phyloP scores from a whole-genome alignment of 352 stramenopile species.

The Globisporangium irregulare region DNA sequence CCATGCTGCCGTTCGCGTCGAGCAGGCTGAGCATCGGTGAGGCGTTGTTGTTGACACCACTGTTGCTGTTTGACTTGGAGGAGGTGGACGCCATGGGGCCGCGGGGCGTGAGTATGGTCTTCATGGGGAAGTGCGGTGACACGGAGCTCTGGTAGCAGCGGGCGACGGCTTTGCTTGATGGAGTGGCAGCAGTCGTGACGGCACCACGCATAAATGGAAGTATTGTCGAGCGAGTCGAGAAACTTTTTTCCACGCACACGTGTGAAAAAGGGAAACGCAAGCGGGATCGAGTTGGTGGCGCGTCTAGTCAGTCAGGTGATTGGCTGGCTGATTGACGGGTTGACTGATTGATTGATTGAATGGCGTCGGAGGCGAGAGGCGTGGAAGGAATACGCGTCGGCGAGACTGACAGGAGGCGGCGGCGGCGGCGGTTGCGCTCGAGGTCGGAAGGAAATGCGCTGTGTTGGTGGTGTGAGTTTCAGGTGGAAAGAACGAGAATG shows the following conservation, averaged over 20 bases:
- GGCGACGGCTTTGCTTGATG: not conserved
- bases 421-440: not conserved
- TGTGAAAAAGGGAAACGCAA: not conserved
- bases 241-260: not conserved
- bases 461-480: constrained; percentile 13
- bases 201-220: constrained; percentile 14
- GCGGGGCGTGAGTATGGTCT: constrained; percentile 19
- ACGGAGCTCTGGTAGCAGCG: constrained; percentile 20
- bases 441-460: not conserved
- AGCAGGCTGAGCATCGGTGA: not conserved
- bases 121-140: constrained; percentile 20
- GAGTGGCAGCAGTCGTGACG: not conserved
- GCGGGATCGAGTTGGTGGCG: constrained; percentile 2
- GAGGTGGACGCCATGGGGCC: constrained; percentile 1
- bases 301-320: not conserved
- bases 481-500: constrained; percentile 20
- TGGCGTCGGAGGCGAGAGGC: not conserved
- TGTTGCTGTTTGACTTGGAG: not conserved
- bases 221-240: not conserved
- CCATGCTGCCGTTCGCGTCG: constrained; percentile 18
- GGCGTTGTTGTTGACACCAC: not conserved
- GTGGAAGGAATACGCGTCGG: constrained; percentile 3
- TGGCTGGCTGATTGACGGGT: not conserved
- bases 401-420: not conserved
- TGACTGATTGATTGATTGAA: not conserved